Conservation (phyloP, 345 rosid species). For the Streptanthus diversifolius region DNA sequence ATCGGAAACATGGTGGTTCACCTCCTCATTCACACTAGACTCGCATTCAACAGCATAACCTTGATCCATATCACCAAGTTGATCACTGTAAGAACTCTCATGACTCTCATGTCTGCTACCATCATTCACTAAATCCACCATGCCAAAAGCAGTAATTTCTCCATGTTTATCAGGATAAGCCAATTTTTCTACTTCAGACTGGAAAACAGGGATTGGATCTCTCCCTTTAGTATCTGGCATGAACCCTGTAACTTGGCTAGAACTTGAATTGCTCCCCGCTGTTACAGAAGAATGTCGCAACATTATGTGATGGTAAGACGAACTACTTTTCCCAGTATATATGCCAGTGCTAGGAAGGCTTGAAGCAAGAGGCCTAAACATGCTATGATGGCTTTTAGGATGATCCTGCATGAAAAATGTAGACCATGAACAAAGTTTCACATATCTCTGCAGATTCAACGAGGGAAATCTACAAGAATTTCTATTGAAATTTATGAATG, state of each 20-base stretch:
- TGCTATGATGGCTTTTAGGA: slow-evolving; percentile 85
- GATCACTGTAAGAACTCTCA: slow-evolving; percentile 42
- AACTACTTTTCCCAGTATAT: slow-evolving; percentile 60
- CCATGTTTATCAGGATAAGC: slow-evolving; percentile 45
- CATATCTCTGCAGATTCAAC: neutral
- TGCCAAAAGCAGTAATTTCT: slow-evolving; percentile 57
- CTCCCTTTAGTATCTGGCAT: slow-evolving; percentile 53
- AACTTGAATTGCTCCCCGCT: slow-evolving; percentile 61
- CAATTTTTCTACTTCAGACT: slow-evolving; percentile 41
- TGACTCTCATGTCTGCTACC: slow-evolving; percentile 39
- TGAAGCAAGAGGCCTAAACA: slow-evolving; percentile 97
- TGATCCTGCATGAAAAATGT: slow-evolving; percentile 56
- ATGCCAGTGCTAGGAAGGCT: slow-evolving; percentile 92
- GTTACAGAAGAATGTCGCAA: slow-evolving; percentile 67
- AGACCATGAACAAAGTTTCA: slow-evolving; percentile 1
- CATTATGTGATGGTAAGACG: slow-evolving; percentile 56
- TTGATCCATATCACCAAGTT: slow-evolving; percentile 38
- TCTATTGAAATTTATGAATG: neutral
- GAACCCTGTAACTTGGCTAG: slow-evolving; percentile 54
- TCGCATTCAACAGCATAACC: slow-evolving; percentile 38
- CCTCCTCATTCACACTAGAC: slow-evolving; percentile 45
- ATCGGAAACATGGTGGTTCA: slow-evolving; percentile 35
- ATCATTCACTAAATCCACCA: slow-evolving; percentile 45
- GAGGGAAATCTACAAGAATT: neutral
- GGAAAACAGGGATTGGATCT: slow-evolving; percentile 45